phyloP scores from a whole-genome alignment of 306 rosid genomes.

The Sindora glabra region DNA sequence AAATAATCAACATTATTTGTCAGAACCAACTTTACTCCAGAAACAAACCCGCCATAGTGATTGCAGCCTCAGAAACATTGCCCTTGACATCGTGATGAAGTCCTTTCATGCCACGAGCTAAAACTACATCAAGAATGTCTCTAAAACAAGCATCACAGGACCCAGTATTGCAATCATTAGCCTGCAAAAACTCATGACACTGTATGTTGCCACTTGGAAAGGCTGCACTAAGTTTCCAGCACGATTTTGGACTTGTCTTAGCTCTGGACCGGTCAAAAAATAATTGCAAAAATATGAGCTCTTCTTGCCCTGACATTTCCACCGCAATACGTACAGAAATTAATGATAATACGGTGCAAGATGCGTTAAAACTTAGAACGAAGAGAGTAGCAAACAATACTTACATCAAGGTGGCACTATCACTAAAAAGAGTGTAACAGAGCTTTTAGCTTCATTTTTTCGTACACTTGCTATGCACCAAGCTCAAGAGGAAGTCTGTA shows the following conservation, averaged over 20 bases:
- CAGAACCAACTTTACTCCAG: background rate
- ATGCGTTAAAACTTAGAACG: background rate
- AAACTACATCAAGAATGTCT: background rate
- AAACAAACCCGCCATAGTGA: conserved; percentile 2
- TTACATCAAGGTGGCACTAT: conserved; percentile 9
- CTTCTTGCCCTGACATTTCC: background rate
- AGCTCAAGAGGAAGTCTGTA: conserved; percentile 78
- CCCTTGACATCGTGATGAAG: too few relatives aligned
- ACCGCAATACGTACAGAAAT: background rate
- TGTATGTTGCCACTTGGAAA: background rate
- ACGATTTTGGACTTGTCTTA: background rate
- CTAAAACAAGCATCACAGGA: background rate
- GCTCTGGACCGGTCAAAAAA: background rate
- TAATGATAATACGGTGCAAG: background rate
- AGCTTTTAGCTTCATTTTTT: conserved; percentile 38
- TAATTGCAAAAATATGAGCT: background rate
- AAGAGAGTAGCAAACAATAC: background rate
- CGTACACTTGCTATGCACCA: conserved; percentile 48
- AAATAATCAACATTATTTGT: conserved; percentile 7
- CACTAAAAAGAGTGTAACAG: background rate
- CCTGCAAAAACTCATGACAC: background rate
- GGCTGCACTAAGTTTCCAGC: conserved; percentile 1
- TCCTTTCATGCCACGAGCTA: background rate
- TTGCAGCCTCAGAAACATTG: background rate
- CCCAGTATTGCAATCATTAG: background rate